Evolutionary conservation across 345 rosid species (phyloP).

Genomic region (Reutealis trisperma): DNA sequence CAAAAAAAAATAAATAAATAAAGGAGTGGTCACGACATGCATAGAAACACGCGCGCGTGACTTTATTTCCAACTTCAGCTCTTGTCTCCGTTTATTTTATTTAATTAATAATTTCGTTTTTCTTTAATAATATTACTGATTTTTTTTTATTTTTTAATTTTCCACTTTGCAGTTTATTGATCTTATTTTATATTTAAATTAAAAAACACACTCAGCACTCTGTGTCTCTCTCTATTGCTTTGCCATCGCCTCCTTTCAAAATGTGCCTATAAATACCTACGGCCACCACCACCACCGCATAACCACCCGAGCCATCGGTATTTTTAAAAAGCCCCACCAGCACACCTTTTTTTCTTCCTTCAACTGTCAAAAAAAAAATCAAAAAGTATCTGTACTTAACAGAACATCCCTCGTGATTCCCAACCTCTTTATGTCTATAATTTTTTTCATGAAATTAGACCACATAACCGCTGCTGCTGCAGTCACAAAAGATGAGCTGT

Average conservation of each 20-base stretch:
- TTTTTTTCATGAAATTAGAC: constrained; percentile 22
- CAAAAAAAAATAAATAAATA: neutral
- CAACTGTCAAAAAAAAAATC: constrained; percentile 12
- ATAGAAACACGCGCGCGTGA: neutral
- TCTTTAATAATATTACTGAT: neutral
- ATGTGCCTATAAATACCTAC: constrained; percentile 14
- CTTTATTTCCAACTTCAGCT: neutral
- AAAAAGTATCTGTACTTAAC: constrained; percentile 9
- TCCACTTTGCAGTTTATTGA: neutral
- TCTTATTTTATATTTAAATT: neutral
- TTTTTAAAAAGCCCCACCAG: neutral
- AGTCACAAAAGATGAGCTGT: constrained; percentile 27
- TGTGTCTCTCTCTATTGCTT: neutral
- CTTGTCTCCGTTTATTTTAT: too few species aligned
- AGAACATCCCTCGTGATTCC: constrained; percentile 27
- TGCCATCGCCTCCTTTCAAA: neutral
- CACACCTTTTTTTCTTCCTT: neutral
- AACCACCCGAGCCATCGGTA: neutral
- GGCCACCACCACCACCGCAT: neutral
- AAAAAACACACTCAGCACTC: neutral
- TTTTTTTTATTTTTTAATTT: neutral
- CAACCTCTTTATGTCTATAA: neutral
- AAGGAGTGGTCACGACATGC: neutral
- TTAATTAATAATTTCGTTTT: neutral
- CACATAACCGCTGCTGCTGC: neutral